phyloP scores from a whole-genome alignment of 371 early-diverging fungal species.

The Syncephalastrum contaminatum region DNA sequence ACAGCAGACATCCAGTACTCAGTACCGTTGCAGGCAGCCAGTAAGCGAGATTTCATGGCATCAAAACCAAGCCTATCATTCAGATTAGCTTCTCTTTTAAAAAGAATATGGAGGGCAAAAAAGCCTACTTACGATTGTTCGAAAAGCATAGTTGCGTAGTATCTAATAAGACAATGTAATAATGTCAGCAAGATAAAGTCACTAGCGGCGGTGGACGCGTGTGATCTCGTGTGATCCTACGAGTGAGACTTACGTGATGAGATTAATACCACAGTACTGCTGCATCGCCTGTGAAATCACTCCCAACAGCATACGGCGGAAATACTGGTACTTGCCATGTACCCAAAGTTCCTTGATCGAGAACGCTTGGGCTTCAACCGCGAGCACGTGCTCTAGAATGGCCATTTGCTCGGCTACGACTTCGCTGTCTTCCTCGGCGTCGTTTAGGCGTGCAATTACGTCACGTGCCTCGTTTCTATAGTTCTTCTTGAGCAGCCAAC shows the following conservation, averaged over 20 bases:
- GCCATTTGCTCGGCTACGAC: slow-evolving; percentile 38
- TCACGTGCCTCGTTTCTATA: slow-evolving; percentile 34
- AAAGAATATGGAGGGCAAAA: too few species aligned
- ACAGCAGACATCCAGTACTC: slow-evolving; percentile 20
- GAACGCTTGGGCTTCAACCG: slow-evolving; percentile 21
- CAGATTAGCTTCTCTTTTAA: too few species aligned
- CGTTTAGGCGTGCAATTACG: slow-evolving; percentile 39
- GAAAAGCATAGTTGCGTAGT: slow-evolving; percentile 18
- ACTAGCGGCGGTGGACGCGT: background rate
- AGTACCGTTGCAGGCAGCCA: too few species aligned
- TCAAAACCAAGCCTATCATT: background rate
- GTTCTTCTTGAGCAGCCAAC: slow-evolving; percentile 54
- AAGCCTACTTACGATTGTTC: slow-evolving; percentile 9
- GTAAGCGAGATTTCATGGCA: too few species aligned
- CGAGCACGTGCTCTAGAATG: slow-evolving; percentile 41
- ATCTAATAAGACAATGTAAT: background rate
- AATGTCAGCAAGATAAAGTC: too few species aligned
- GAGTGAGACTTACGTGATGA: slow-evolving; percentile 21
- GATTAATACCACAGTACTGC: slow-evolving; percentile 46
- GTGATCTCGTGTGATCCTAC: background rate
- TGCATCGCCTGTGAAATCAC: slow-evolving; percentile 46
- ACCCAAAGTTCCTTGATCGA: slow-evolving; percentile 39
- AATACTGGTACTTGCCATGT: slow-evolving; percentile 42
- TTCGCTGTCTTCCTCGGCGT: slow-evolving; percentile 29
- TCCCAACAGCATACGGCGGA: slow-evolving; percentile 41